phyloP scores from a whole-genome alignment of 768 basidiomycete genomes.

The Mycena galericulata region DNA sequence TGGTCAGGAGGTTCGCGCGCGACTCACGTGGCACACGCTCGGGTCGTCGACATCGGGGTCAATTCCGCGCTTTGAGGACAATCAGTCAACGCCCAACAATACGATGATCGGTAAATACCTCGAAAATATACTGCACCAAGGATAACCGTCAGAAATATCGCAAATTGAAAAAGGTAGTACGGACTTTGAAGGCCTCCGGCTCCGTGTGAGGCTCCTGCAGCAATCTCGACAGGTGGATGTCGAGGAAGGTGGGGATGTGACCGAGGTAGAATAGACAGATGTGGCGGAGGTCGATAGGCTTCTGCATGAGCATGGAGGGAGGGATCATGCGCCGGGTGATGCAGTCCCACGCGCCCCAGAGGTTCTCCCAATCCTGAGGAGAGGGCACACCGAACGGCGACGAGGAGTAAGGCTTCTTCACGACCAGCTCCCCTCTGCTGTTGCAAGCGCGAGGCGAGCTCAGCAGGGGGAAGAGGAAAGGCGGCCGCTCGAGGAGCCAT shows the following conservation, averaged over 20 bases:
- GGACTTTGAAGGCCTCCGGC: constrained; percentile 82
- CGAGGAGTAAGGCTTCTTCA: constrained; percentile 40
- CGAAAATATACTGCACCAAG: constrained; percentile 73
- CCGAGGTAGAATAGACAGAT: constrained; percentile 98
- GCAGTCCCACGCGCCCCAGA: constrained; percentile 93
- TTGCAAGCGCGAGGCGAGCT: constrained; percentile 49
- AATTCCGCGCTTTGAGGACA: constrained; percentile 81
- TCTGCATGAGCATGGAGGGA: constrained; percentile 84
- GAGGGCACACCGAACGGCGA: constrained; percentile 78
- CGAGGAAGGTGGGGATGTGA: constrained; percentile 93
- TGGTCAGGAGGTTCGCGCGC: background rate
- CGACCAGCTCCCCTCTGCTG: constrained; percentile 36
- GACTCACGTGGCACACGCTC: constrained; percentile 81
- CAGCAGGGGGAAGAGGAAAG: constrained; percentile 80
- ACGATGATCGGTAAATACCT: constrained; percentile 54
- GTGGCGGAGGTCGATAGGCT: constrained; percentile 94
- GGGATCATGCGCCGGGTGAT: constrained; percentile 90
- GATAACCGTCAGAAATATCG: background rate
- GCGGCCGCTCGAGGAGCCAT: constrained; percentile 91
- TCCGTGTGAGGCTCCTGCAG: constrained; percentile 85
- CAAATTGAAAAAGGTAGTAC: constrained; percentile 31
- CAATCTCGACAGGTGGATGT: constrained; percentile 86
- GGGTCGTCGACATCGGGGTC: constrained; percentile 96
- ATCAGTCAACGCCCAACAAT: background rate
- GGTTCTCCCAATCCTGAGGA: constrained; percentile 79